Evolutionary conservation across 1,284 basidiomycete species (phyloP).

Genomic region (Microbotryum intermedium): DNA sequence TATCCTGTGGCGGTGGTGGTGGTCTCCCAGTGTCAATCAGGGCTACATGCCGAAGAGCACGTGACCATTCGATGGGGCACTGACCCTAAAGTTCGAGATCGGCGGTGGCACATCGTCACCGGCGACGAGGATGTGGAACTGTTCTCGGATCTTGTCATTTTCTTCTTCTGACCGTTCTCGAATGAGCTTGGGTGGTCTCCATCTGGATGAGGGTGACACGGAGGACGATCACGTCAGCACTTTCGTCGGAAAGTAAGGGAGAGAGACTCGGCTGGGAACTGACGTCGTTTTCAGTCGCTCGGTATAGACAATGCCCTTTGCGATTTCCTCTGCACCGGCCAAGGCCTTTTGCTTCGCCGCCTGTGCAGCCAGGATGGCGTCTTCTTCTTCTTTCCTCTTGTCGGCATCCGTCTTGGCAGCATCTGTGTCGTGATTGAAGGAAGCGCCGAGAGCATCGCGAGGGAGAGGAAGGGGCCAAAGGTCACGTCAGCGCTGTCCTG

Average conservation of each 20-base stretch:
- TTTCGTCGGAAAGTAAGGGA: background rate
- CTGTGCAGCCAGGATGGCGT: constrained; percentile 82
- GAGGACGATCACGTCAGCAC: background rate
- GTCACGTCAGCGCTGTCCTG: too few relatives aligned
- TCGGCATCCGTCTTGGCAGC: constrained; percentile 74
- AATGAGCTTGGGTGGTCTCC: constrained; percentile 79
- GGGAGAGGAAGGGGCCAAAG: too few relatives aligned
- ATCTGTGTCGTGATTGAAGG: constrained; percentile 47
- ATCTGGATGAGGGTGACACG: constrained; percentile 46
- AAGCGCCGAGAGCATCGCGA: background rate
- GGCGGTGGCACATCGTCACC: constrained; percentile 89
- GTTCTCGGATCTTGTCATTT: constrained; percentile 68
- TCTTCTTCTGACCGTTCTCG: constrained; percentile 60
- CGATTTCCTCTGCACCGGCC: constrained; percentile 82
- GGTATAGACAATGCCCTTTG: constrained; percentile 83
- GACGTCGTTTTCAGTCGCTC: constrained; percentile 76
- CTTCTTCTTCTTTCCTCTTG: constrained; percentile 78
- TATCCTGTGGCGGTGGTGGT: constrained; percentile 55
- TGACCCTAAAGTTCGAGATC: constrained; percentile 77
- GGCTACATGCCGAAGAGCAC: background rate
- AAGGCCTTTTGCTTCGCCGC: constrained; percentile 76
- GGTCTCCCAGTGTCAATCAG: background rate
- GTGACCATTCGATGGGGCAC: constrained; percentile 33
- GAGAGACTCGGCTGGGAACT: constrained; percentile 31
- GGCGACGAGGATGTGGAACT: constrained; percentile 68